Conservation (phyloP, 768 basidiomycete species). For the Boletus rubroflammeus region DNA sequence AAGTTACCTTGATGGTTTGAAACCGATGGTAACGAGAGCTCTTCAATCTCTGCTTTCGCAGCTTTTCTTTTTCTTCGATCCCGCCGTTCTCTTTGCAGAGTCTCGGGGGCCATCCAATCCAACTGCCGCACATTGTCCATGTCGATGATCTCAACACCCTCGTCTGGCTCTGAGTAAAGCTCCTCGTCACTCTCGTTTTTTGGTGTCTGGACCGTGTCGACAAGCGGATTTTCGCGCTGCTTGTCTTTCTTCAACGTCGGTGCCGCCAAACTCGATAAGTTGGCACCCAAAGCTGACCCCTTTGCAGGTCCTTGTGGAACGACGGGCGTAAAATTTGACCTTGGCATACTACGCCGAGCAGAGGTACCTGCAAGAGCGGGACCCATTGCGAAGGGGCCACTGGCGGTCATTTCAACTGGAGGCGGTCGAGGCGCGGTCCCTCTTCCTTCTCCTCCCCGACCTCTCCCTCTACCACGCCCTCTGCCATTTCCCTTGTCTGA, state of each 20-base stretch:
- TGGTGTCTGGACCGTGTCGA: slow-evolving; percentile 23
- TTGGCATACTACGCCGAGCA: slow-evolving; percentile 46
- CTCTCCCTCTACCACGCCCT: slow-evolving; percentile 47
- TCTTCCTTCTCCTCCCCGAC: slow-evolving; percentile 53
- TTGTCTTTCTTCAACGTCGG: slow-evolving; percentile 49
- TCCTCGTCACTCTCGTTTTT: slow-evolving; percentile 54
- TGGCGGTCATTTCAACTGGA: slow-evolving; percentile 73
- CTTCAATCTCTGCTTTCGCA: slow-evolving; percentile 45
- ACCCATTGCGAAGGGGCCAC: slow-evolving; percentile 86
- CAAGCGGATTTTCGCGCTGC: slow-evolving; percentile 26
- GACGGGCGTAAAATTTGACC: slow-evolving; percentile 53
- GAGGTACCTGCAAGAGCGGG: slow-evolving; percentile 64
- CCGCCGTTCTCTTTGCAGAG: slow-evolving; percentile 48
- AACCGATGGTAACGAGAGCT: slow-evolving; percentile 23
- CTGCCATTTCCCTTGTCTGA: slow-evolving; percentile 42
- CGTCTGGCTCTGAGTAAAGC: slow-evolving; percentile 82
- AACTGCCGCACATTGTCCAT: slow-evolving; percentile 72
- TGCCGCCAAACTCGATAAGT: slow-evolving; percentile 47
- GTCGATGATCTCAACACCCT: slow-evolving; percentile 83
- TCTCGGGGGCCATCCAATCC: slow-evolving; percentile 90
- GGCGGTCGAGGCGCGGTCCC: slow-evolving; percentile 44
- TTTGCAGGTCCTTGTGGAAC: slow-evolving; percentile 38
- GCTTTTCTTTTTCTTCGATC: slow-evolving; percentile 36
- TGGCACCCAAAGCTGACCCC: slow-evolving; percentile 42
- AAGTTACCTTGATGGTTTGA: slow-evolving; percentile 34